These are phyloP conservation scores for Cardamine chenopodiifolia DNA, from an alignment of 345 rosid genomes.

Conservation along the genomic window DNA sequence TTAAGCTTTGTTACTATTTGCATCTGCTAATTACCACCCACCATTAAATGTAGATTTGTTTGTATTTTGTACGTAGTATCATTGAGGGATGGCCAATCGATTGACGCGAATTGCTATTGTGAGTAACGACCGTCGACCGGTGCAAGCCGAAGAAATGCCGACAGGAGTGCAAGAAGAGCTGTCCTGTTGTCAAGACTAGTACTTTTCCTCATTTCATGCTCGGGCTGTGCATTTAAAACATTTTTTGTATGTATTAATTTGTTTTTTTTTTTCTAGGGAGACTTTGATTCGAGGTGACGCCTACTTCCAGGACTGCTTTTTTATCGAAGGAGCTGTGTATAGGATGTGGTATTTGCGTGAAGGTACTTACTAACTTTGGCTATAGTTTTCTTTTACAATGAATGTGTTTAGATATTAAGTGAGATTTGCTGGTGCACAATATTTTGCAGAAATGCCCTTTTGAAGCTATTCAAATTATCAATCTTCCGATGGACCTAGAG, in stretches of 20 bases:
- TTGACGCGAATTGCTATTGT: too few relatives aligned
- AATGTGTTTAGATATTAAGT: neutral
- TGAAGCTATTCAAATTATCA: conserved; percentile 89
- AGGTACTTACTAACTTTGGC: conserved; percentile 45
- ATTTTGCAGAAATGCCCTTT: conserved; percentile 91
- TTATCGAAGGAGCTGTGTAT: conserved; percentile 88
- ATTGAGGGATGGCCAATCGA: too few relatives aligned
- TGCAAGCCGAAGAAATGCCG: too few relatives aligned
- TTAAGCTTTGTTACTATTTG: too few relatives aligned
- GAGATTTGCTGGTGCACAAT: neutral
- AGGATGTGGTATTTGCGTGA: conserved; percentile 89
- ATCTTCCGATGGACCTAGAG: conserved; percentile 78
- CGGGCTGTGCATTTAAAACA: too few relatives aligned
- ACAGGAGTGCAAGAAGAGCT: too few relatives aligned
- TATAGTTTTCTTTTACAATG: neutral
- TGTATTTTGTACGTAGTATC: too few relatives aligned
- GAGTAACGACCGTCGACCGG: too few relatives aligned
- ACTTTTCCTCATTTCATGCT: neutral
- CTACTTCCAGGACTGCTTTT: conserved; percentile 71
- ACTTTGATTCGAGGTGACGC: conserved; percentile 79
- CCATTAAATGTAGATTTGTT: too few relatives aligned
- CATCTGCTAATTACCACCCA: too few relatives aligned
- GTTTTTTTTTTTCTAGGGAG: conserved; percentile 52
- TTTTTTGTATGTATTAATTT: neutral
- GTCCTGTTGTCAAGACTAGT: conserved; percentile 14